Evolutionary conservation across 768 basidiomycete species (phyloP).

Genomic region (Trametes cinnabarina): DNA sequence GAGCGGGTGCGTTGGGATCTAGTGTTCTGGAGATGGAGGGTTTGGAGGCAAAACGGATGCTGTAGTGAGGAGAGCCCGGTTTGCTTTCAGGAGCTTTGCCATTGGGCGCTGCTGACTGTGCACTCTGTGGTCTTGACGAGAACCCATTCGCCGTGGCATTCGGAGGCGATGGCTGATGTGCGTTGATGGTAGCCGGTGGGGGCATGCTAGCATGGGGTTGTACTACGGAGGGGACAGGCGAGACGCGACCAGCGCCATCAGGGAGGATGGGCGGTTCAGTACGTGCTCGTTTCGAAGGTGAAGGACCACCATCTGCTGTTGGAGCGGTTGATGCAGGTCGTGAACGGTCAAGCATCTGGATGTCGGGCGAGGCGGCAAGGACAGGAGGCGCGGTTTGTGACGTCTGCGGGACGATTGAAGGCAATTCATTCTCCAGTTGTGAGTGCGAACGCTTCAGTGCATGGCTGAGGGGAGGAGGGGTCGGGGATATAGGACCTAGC

Average conservation of each 20-base stretch:
- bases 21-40: constrained; percentile 50
- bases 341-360: constrained; percentile 45
- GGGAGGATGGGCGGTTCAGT: constrained; percentile 41
- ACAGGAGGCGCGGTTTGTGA: constrained; percentile 25
- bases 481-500: constrained; percentile 30
- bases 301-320: constrained; percentile 54
- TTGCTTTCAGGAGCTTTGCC: constrained; percentile 41
- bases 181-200: constrained; percentile 1
- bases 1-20: constrained; percentile 49
- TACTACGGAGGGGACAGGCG: constrained; percentile 5
- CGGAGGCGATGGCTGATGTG: constrained; percentile 27
- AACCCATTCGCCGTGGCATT: constrained; percentile 42
- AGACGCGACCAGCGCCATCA: constrained; percentile 10
- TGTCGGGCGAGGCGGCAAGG: constrained; percentile 41
- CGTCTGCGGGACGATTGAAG: constrained; percentile 12
- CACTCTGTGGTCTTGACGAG: constrained; percentile 44
- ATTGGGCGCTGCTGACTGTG: constrained; percentile 39
- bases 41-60: constrained; percentile 67
- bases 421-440: constrained; percentile 58
- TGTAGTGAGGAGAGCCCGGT: constrained; percentile 44
- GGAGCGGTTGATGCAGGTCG: constrained; percentile 52
- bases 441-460: constrained; percentile 61
- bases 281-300: constrained; percentile 70
- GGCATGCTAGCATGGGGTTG: constrained; percentile 28
- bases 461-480: constrained; percentile 35